phyloP scores from a whole-genome alignment of 176 grass and related monocot species.

The Otatea glauca region DNA sequence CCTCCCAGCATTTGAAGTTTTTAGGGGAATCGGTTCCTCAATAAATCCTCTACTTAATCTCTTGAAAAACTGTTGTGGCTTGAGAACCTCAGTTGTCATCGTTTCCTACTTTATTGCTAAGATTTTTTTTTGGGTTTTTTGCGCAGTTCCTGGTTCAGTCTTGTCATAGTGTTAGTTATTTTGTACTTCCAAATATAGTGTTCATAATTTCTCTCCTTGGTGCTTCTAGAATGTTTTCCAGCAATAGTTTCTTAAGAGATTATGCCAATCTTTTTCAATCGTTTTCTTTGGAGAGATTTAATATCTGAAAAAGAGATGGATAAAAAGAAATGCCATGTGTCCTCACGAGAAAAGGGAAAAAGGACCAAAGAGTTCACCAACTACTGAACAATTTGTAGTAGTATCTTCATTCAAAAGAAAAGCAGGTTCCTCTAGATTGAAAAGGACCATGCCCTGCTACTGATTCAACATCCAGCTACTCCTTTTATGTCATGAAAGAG shows the following conservation, averaged over 20 bases:
- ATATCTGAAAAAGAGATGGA: background rate
- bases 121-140: background rate
- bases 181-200: background rate
- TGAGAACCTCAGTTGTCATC: background rate
- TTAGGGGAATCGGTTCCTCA: background rate
- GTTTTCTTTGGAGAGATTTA: background rate
- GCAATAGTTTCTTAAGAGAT: background rate
- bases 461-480: conserved; percentile 5
- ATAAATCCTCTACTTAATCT: background rate
- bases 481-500: conserved; percentile 11
- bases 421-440: conserved; percentile 8
- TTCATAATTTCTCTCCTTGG: background rate
- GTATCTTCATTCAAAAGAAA: background rate
- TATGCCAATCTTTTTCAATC: background rate
- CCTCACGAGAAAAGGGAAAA: background rate
- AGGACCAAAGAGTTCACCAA: background rate
- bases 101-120: background rate
- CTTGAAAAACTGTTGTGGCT: background rate
- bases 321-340: background rate
- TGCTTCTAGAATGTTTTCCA: conserved; percentile 18
- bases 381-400: background rate
- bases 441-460: background rate
- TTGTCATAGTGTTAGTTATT: background rate
- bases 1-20: background rate
- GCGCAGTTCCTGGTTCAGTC: background rate